Evolutionary conservation across 805 yeast genomes (phyloP).

Genomic region (Kodamaea fukazawae): DNA sequence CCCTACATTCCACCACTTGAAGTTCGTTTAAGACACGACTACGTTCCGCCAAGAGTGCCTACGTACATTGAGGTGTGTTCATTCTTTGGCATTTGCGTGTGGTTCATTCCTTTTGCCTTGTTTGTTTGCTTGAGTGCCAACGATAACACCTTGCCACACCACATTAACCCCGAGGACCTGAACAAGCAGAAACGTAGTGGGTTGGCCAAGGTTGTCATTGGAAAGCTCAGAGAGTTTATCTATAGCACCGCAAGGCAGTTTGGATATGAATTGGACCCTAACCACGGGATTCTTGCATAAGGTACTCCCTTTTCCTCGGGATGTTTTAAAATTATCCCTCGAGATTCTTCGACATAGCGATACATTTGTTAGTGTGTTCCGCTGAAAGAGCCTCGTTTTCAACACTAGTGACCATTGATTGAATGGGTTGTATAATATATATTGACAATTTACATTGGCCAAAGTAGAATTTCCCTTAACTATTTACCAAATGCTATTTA

Average conservation of each 20-base stretch:
- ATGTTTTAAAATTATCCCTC: too few relatives aligned
- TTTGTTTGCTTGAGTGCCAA: slow-evolving; percentile 91
- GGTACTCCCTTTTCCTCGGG: neutral
- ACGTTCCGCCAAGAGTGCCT: slow-evolving; percentile 66
- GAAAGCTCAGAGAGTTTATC: slow-evolving; percentile 46
- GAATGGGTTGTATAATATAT: too few relatives aligned
- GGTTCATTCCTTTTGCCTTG: slow-evolving; percentile 91
- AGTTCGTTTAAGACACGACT: slow-evolving; percentile 55
- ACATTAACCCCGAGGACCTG: slow-evolving; percentile 24
- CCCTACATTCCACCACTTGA: slow-evolving; percentile 70
- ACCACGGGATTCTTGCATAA: slow-evolving; percentile 48
- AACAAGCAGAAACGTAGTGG: slow-evolving; percentile 45
- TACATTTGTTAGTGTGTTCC: too few relatives aligned
- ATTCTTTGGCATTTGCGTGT: slow-evolving; percentile 87
- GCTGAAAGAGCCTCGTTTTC: too few relatives aligned
- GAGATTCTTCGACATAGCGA: too few relatives aligned
- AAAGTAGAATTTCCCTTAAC: too few relatives aligned
- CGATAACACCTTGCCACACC: slow-evolving; percentile 78
- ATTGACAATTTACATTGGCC: too few relatives aligned
- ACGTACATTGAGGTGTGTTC: slow-evolving; percentile 89
- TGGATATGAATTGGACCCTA: slow-evolving; percentile 58
- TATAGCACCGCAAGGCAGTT: slow-evolving; percentile 49
- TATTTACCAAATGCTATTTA: slow-evolving; percentile 5
- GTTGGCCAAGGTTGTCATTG: slow-evolving; percentile 65
- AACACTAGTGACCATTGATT: too few relatives aligned